Evolutionary conservation across 352 stramenopile genomes (phyloP).

Genomic region (Phytopythium cucurbitacearum): DNA sequence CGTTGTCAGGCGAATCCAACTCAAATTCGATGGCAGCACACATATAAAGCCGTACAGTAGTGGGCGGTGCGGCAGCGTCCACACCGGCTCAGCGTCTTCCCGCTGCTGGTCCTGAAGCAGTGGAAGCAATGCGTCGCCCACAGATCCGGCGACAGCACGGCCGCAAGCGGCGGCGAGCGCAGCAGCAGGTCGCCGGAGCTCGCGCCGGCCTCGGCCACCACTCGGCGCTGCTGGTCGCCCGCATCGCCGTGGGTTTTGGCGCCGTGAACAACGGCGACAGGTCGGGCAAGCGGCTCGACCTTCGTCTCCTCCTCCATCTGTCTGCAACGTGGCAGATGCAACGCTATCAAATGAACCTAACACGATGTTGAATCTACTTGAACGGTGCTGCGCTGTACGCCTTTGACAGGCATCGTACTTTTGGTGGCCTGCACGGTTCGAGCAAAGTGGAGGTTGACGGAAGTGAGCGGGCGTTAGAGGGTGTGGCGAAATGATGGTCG

Average conservation of each 20-base stretch:
- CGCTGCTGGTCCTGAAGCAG: constrained; percentile 34
- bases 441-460: neutral
- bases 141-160: constrained; percentile 43
- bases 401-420: too few relatives aligned
- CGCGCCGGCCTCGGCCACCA: constrained; percentile 19
- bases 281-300: neutral
- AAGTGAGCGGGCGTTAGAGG: neutral
- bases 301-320: neutral
- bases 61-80: constrained; percentile 44
- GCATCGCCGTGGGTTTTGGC: constrained; percentile 1
- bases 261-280: neutral
- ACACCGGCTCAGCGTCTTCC: constrained; percentile 41
- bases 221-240: constrained; percentile 33
- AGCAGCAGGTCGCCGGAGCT: constrained; percentile 29
- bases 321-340: too few relatives aligned
- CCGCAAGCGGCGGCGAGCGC: constrained; percentile 17
- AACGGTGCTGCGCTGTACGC: too few relatives aligned
- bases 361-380: too few relatives aligned
- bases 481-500: neutral
- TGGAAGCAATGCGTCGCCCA: constrained; percentile 60
- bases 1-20: neutral
- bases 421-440: too few relatives aligned
- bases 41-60: constrained; percentile 44
- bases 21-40: neutral
- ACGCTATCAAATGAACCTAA: too few relatives aligned